Conservation (phyloP, 805 yeast genomes). For the Starmerella sirachaensis region DNA sequence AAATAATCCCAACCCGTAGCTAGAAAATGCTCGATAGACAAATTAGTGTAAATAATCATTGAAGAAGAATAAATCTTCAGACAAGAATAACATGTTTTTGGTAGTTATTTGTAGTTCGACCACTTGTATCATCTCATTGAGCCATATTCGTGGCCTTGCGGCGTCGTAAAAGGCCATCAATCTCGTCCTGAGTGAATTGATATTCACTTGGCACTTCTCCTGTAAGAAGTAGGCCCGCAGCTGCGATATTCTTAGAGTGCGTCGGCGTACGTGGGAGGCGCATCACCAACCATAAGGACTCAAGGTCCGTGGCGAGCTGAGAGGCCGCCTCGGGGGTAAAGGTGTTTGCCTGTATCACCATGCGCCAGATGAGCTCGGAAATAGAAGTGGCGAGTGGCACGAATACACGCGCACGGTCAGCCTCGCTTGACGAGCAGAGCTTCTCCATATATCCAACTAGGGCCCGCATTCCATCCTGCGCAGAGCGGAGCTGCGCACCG, state of each 20-base stretch:
- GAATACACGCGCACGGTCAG: conserved; percentile 26
- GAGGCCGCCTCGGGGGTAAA: conserved; percentile 30
- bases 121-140: no score
- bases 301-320: conserved; percentile 29
- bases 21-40: neutral
- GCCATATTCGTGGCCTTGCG: no score
- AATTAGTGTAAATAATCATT: conserved; percentile 1
- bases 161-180: conserved; percentile 5
- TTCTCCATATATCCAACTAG: conserved; percentile 25
- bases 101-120: no score
- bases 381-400: conserved; percentile 25
- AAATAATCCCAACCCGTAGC: conserved; percentile 8
- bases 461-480: conserved; percentile 4
- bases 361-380: conserved; percentile 31
- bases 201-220: neutral
- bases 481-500: conserved; percentile 4
- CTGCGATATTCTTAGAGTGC: conserved; percentile 3
- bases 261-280: conserved; percentile 1
- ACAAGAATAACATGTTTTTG: no score
- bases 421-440: conserved; percentile 24
- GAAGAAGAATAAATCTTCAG: no score
- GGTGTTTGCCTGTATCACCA: conserved; percentile 31
- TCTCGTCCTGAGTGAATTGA: conserved; percentile 2
- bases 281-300: conserved; percentile 24
- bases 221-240: conserved; percentile 5